Evolutionary conservation across 768 basidiomycete species (phyloP).

Genomic region (Collybia sordida): DNA sequence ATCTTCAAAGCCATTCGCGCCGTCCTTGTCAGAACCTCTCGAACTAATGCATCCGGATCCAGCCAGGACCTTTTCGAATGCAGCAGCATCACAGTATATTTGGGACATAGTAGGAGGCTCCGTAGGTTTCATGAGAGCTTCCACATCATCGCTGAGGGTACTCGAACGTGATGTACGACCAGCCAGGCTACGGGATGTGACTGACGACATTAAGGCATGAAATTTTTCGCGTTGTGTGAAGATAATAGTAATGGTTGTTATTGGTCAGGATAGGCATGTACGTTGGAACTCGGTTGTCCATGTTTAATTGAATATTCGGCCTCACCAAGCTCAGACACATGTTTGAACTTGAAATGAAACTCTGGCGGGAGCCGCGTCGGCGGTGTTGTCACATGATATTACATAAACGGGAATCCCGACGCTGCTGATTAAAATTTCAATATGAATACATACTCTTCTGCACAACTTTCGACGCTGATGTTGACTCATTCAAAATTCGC

Average conservation of each 20-base stretch:
- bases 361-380: too few relatives aligned
- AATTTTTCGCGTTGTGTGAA: too few relatives aligned
- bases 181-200: not conserved
- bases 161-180: slow-evolving; percentile 4
- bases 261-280: not conserved
- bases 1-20: slow-evolving; percentile 33
- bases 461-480: too few relatives aligned
- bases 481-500: too few relatives aligned
- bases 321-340: not conserved
- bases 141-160: slow-evolving; percentile 14
- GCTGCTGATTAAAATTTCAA: too few relatives aligned
- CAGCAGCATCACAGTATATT: slow-evolving; percentile 38
- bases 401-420: too few relatives aligned
- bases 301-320: not conserved
- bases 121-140: slow-evolving; percentile 6
- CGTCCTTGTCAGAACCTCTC: slow-evolving; percentile 15
- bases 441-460: not conserved
- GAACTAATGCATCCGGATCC: slow-evolving; percentile 21
- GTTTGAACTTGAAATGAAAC: not conserved
- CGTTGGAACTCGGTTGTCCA: not conserved
- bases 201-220: not conserved
- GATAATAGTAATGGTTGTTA: not conserved
- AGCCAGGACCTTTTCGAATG: slow-evolving; percentile 35
- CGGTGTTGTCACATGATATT: not conserved
- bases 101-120: slow-evolving; percentile 27